Evolutionary conservation across 208 protist species (phyloP), one percentile per base, ranked within the genome.

Genomic region (Porcisia hertigi): DNA sequence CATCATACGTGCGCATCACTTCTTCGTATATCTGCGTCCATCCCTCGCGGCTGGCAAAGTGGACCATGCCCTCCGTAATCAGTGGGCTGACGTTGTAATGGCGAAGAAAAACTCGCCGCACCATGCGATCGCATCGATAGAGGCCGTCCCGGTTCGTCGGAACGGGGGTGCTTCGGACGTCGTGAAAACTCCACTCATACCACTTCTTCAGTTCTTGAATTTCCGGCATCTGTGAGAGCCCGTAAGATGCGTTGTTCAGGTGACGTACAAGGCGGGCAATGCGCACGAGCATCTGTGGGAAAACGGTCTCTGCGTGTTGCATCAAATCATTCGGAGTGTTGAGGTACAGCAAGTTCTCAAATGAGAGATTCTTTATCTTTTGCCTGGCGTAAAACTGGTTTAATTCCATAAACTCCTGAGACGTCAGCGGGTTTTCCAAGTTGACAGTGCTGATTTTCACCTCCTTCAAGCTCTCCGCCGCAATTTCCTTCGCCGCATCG

Each of bases 161-260:
- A 6, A 80, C 47, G 23, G 79, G 78, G 12, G 74, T 87, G 77
- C 69, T 88, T 1, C 85, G 85, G 25, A 94, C 82, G 64, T 92
- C 90, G 67, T 92, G 88, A 71, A 94, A 94, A 70, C 82, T 92
- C 88, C 88, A 92, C 76, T 94, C 85, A 74, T 94, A 94, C 39
- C 72, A 87, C 49, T 82, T 79, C 55, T 88, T 88, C 80, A 94
- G 70, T 52, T 89, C 82, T 65, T 91, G 85, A 16, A 94, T 89
- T 34, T 82, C 85, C 47, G 83, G 85, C 90, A 94, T 94, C 52
- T 90, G 88, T 23, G 88, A 91, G 12, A 94, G 80, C 0, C 90
- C 90, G 71, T 92, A 86, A 0, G 88, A 85, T 20, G 90, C 90
- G 63, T 80, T 75, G 39, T 79, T 90, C 45, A 92, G 81, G 36